These are phyloP conservation scores for Annulohypoxylon moriforme DNA, from an alignment of 495 filamentous ascomycete species.

Conservation along the genomic window DNA sequence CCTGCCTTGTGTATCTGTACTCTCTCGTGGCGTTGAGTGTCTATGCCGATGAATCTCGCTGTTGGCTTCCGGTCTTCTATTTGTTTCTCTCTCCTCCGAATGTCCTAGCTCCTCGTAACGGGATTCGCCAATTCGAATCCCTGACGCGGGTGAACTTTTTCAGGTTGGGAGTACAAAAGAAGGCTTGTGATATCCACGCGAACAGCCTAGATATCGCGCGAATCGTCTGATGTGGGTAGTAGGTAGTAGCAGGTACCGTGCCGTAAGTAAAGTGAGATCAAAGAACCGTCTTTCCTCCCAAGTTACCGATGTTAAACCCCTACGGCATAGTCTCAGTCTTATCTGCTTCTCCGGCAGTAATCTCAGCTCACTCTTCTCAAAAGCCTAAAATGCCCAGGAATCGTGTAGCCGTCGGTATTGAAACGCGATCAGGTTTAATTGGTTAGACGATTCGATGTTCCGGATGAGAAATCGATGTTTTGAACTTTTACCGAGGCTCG, in stretches of 20 bases:
- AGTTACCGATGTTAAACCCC: background rate
- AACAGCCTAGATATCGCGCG: background rate
- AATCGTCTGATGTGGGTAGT: background rate
- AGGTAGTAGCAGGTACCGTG: background rate
- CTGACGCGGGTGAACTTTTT: background rate
- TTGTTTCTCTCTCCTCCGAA: background rate
- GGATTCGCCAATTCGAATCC: background rate
- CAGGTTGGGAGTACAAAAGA: background rate
- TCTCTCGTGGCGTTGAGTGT: background rate
- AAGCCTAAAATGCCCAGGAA: background rate
- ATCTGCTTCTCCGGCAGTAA: background rate
- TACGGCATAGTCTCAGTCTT: slow-evolving; percentile 7
- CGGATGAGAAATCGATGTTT: slow-evolving; percentile 3
- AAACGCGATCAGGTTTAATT: slow-evolving; percentile 3
- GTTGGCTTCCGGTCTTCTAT: background rate
- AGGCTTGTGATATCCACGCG: slow-evolving; percentile 5
- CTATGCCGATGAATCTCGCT: background rate
- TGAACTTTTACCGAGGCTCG: slow-evolving; percentile 45
- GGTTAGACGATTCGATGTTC: slow-evolving; percentile 6
- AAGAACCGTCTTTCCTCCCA: background rate
- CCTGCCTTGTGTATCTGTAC: slow-evolving; percentile 1
- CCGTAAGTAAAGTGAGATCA: background rate
- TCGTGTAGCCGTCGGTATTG: slow-evolving; percentile 7
- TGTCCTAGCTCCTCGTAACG: background rate
- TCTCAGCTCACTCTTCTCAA: background rate